Conservation (phyloP, 768 basidiomycete genomes). For the Tulasnella sp. region DNA sequence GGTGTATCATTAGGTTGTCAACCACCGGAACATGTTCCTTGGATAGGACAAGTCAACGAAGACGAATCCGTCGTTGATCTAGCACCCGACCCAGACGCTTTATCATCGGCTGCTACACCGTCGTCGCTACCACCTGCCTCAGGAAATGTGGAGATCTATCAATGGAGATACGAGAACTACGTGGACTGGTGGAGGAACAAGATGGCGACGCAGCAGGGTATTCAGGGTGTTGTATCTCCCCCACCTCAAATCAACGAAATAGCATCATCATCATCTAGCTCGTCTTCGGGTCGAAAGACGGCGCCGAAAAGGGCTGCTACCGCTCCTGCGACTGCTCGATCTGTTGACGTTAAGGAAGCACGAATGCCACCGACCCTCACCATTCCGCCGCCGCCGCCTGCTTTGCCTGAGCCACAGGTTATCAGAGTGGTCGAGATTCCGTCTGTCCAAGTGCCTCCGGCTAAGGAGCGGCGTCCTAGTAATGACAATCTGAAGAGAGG, state of each 20-base stretch:
- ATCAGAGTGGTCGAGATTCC: background rate
- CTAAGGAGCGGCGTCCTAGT: background rate
- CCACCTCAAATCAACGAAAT: constrained; percentile 24
- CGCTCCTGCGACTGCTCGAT: background rate
- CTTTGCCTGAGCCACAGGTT: constrained; percentile 11
- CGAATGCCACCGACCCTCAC: constrained; percentile 6
- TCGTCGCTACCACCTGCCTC: background rate
- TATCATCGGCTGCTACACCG: background rate
- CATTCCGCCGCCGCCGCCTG: constrained; percentile 16
- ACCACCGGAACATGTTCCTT: constrained; percentile 24
- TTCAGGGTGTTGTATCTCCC: constrained; percentile 13
- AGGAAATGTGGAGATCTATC: constrained; percentile 24
- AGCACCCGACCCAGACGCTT: constrained; percentile 24
- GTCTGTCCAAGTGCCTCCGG: constrained; percentile 7
- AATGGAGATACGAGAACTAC: constrained; percentile 34
- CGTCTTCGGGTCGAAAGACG: background rate
- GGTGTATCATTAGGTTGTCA: background rate
- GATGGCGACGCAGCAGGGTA: constrained; percentile 25
- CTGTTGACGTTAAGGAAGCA: background rate
- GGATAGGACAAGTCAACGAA: constrained; percentile 15
- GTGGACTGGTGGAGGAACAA: constrained; percentile 33
- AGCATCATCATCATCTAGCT: background rate
- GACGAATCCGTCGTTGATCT: constrained; percentile 15
- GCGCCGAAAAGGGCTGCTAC: constrained; percentile 9
- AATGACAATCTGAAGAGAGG: constrained; percentile 28